A percentile compares a stretch with the other conserved stretches of the same genome.
Conservation (phyloP, 257 asterid genomes). For the Jacaranda mimosifolia region DNA sequence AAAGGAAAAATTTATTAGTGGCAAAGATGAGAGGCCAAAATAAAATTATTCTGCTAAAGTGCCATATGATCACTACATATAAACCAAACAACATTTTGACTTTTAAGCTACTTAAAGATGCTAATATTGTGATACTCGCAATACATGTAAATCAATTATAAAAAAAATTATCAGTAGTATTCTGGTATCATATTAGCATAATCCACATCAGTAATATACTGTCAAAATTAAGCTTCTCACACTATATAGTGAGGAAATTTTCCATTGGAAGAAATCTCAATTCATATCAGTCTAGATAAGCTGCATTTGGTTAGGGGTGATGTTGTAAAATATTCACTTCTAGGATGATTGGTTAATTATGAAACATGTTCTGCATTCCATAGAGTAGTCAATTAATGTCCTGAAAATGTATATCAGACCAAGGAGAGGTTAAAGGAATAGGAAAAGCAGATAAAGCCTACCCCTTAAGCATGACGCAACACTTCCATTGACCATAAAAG, state of each 20-base stretch:
- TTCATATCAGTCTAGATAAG: neutral
- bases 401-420: constrained; percentile 1
- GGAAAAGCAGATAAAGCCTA: constrained; percentile 32
- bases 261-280: neutral
- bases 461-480: constrained; percentile 98
- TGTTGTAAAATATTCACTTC: neutral
- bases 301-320: neutral
- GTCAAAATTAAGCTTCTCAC: neutral
- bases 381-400: constrained; percentile 13
- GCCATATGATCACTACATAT: neutral
- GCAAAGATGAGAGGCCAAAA: neutral
- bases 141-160: neutral
- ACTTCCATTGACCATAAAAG: constrained; percentile 92
- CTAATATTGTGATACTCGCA: constrained; percentile 5
- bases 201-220: neutral
- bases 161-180: neutral
- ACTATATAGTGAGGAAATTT: neutral
- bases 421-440: neutral
- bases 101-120: constrained; percentile 2
- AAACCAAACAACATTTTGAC: neutral
- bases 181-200: neutral
- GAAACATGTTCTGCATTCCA: neutral
- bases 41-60: neutral
- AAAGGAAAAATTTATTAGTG: neutral
- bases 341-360: neutral